Evolutionary conservation across 73 alveolate genomes (phyloP).

Genomic region (Uronychia setigera): DNA sequence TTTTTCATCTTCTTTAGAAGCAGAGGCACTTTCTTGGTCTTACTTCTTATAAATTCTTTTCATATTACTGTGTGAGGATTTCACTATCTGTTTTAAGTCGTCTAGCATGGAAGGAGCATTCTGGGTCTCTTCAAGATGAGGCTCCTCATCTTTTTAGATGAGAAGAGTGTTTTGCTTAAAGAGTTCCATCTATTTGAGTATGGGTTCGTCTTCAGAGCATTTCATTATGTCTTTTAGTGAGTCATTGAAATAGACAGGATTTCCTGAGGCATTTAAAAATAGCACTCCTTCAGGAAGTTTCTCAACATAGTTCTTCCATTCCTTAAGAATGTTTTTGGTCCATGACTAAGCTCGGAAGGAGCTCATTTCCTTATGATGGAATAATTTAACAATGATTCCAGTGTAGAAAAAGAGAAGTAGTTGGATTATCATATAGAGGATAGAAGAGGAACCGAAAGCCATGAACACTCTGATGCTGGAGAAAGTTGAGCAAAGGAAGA

Average conservation of each 20-base stretch:
- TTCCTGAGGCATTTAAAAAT: background rate
- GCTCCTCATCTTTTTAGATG: background rate
- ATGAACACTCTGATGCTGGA: background rate
- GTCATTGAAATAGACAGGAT: background rate
- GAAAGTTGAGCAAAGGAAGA: background rate
- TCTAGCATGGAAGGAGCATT: background rate
- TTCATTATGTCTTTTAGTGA: background rate
- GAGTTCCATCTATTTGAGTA: background rate
- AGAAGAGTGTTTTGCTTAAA: background rate
- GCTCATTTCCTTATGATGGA: background rate
- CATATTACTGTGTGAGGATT: background rate
- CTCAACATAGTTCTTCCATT: background rate
- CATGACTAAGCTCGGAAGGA: background rate
- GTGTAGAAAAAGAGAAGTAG: background rate
- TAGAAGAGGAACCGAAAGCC: background rate
- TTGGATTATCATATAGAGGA: background rate
- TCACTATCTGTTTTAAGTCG: background rate
- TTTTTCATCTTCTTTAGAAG: background rate
- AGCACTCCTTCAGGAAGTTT: background rate
- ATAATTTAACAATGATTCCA: background rate
- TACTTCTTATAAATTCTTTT: no score
- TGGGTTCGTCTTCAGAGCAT: background rate
- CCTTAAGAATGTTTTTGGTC: background rate
- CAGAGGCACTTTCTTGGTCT: no score
- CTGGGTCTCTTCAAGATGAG: background rate